Evolutionary conservation across 202 grass and related monocot species (phyloP).

Genomic region (Digitaria exilis): DNA sequence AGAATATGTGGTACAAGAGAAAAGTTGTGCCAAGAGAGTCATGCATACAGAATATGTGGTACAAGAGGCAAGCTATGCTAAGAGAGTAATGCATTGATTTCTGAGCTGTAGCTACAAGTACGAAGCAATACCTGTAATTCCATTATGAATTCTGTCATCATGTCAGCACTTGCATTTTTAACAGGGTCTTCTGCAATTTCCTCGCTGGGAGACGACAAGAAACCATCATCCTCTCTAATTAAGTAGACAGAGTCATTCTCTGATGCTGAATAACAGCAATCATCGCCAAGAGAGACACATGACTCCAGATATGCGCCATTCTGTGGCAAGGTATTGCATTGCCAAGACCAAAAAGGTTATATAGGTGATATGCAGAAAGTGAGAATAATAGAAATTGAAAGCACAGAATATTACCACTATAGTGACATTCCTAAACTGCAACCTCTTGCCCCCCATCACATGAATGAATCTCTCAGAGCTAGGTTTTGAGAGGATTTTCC

Average conservation of each 20-base stretch:
- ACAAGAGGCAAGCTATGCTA: conserved; percentile 20
- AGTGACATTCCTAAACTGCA: conserved; percentile 85
- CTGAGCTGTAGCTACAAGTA: conserved; percentile 12
- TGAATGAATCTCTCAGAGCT: conserved; percentile 80
- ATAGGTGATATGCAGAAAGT: conserved; percentile 23
- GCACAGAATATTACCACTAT: conserved; percentile 80
- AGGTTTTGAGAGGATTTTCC: conserved; percentile 63
- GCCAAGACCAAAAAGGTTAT: conserved; percentile 29
- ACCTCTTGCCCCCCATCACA: conserved; percentile 70
- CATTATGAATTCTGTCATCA: conserved; percentile 69
- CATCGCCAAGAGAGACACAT: conserved; percentile 75
- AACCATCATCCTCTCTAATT: conserved; percentile 53
- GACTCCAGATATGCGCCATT: conserved; percentile 96
- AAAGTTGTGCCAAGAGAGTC: conserved; percentile 9
- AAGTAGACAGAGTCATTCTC: conserved; percentile 71
- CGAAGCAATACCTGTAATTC: conserved; percentile 76
- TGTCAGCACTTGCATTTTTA: conserved; percentile 41
- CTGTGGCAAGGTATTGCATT: conserved; percentile 53
- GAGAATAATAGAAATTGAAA: conserved; percentile 37
- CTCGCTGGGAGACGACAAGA: conserved; percentile 28
- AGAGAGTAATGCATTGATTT: conserved; percentile 8
- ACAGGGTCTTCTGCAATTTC: conserved; percentile 43
- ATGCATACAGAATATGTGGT: conserved; percentile 19
- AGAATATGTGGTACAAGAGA: conserved; percentile 26
- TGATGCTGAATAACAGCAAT: conserved; percentile 92